A percentile compares a stretch with the other conserved stretches of the same genome.
These are phyloP conservation scores for Thozetella sp. DNA, from an alignment of 495 filamentous ascomycete genomes.

Conservation along the genomic window DNA sequence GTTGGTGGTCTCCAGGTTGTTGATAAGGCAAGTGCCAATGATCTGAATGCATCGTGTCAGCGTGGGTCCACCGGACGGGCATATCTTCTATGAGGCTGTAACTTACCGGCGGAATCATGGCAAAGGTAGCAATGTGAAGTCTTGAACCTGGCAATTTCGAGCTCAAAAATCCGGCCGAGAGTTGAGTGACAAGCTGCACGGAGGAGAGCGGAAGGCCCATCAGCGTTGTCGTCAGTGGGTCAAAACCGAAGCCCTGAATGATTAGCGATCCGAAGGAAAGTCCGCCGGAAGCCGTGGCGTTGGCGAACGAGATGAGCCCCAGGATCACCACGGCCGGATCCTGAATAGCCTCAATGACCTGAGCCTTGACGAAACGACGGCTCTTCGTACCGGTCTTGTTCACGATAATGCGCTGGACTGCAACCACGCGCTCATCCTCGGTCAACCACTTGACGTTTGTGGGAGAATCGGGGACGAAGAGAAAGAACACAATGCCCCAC, in stretches of 20 bases:
- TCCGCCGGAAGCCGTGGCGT: conserved; percentile 22
- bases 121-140: conserved; percentile 15
- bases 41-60: no score
- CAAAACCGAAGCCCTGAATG: conserved; percentile 61
- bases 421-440: conserved; percentile 24
- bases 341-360: conserved; percentile 26
- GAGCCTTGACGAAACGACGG: conserved; percentile 20
- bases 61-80: no score
- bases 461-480: conserved; percentile 56
- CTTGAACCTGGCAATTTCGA: conserved; percentile 10
- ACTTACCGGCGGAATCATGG: conserved; percentile 18
- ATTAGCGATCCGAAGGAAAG: conserved; percentile 52
- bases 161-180: conserved; percentile 9
- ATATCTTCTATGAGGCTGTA: background rate
- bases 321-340: conserved; percentile 25
- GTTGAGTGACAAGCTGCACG: conserved; percentile 15
- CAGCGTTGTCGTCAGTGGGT: conserved; percentile 46
- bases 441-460: conserved; percentile 32
- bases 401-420: conserved; percentile 21
- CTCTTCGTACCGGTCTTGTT: conserved; percentile 33
- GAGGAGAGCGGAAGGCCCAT: conserved; percentile 29
- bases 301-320: conserved; percentile 26
- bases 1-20: conserved; percentile 11
- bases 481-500: conserved; percentile 54
- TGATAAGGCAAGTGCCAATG: conserved; percentile 18